phyloP scores from a whole-genome alignment of 371 early-diverging fungal genomes.

The Rhizomucor miehei region DNA sequence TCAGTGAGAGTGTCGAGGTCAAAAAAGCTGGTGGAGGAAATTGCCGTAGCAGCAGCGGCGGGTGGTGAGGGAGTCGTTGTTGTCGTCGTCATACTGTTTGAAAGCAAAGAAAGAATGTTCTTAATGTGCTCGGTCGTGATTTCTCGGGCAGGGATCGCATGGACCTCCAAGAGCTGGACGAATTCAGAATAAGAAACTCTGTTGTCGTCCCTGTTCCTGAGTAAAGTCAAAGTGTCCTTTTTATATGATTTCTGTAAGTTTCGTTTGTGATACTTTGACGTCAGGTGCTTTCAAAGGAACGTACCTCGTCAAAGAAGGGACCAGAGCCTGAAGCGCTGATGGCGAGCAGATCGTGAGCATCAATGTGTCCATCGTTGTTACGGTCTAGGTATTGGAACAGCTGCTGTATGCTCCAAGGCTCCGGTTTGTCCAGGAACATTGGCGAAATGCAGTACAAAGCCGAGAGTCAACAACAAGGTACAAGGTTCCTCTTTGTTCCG shows the following conservation, averaged over 20 bases:
- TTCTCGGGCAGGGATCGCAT: slow-evolving; percentile 25
- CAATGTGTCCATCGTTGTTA: slow-evolving; percentile 58
- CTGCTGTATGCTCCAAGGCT: slow-evolving; percentile 44
- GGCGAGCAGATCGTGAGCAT: slow-evolving; percentile 47
- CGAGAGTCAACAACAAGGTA: no score
- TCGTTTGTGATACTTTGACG: background rate
- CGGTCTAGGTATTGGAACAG: slow-evolving; percentile 56
- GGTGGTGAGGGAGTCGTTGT: slow-evolving; percentile 8
- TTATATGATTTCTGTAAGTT: background rate
- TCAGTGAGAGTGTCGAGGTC: background rate
- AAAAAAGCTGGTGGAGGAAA: no score
- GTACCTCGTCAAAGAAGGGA: slow-evolving; percentile 42
- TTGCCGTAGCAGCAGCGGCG: slow-evolving; percentile 3
- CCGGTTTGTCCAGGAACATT: slow-evolving; percentile 21
- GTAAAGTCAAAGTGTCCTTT: slow-evolving; percentile 15
- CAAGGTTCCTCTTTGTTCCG: no score
- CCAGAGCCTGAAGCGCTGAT: slow-evolving; percentile 36
- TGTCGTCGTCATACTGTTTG: slow-evolving; percentile 18
- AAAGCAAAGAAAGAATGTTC: slow-evolving; percentile 27
- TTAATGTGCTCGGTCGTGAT: slow-evolving; percentile 38
- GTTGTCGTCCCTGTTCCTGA: slow-evolving; percentile 9
- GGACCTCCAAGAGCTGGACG: slow-evolving; percentile 24
- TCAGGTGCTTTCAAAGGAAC: background rate
- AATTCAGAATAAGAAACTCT: slow-evolving; percentile 32
- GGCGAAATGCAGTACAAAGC: no score